A percentile compares a stretch with the other conserved stretches of the same genome.
phyloP scores from a whole-genome alignment of 2,329 filamentous ascomycete genomes.

The Pyrenophora seminiperda region DNA sequence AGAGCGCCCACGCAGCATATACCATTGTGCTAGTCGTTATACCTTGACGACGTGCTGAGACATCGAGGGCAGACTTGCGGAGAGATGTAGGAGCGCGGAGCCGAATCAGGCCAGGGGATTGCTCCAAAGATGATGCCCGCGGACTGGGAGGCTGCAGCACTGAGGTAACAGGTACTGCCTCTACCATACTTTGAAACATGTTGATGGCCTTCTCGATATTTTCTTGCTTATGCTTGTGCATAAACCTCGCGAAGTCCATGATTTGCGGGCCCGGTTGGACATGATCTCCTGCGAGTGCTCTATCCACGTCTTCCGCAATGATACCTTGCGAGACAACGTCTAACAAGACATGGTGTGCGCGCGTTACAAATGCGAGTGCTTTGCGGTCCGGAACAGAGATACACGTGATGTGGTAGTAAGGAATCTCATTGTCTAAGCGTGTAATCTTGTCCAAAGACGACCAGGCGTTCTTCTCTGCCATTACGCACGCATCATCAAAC shows the following conservation, averaged over 20 bases:
- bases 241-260: constrained; percentile 8
- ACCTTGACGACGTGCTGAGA: constrained; percentile 1
- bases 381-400: constrained; percentile 8
- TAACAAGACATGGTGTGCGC: constrained; percentile 9
- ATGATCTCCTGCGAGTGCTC: constrained; percentile 6
- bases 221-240: constrained; percentile 7
- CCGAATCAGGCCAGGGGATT: not conserved
- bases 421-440: constrained; percentile 2
- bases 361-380: constrained; percentile 7
- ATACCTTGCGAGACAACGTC: constrained; percentile 7
- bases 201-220: constrained; percentile 4
- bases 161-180: too few species aligned
- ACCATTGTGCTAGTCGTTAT: constrained; percentile 6
- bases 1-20: constrained; percentile 13
- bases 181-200: constrained; percentile 7
- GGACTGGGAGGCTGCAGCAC: too few species aligned
- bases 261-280: constrained; percentile 6
- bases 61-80: too few species aligned
- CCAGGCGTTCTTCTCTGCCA: constrained; percentile 9
- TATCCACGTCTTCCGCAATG: constrained; percentile 7
- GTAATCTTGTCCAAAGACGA: not conserved
- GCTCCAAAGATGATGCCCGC: too few species aligned
- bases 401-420: constrained; percentile 12
- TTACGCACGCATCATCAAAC: constrained; percentile 5
- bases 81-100: too few species aligned